Conservation (phyloP, 805 yeast genomes). For the Gaillardinia entomophila region DNA sequence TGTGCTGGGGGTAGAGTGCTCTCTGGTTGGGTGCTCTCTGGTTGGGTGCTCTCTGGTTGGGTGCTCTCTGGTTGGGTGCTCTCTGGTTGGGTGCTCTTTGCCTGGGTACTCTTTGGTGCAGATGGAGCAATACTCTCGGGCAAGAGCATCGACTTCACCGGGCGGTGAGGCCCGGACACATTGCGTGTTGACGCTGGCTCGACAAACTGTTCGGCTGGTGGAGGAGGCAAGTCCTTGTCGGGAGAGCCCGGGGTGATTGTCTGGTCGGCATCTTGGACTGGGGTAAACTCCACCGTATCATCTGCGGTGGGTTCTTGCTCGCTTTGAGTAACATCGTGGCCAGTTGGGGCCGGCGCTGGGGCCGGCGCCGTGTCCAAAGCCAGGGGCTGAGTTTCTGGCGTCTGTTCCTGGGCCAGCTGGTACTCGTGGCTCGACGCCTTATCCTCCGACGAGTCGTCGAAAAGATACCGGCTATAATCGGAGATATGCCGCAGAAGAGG, state of each 20-base stretch:
- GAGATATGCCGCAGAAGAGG: conserved; percentile 16
- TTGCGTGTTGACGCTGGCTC: not conserved
- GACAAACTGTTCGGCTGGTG: too few relatives aligned
- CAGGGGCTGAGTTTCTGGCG: too few relatives aligned
- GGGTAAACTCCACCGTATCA: not conserved
- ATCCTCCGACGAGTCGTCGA: conserved; percentile 5
- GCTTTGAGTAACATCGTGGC: too few relatives aligned
- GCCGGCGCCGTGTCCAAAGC: too few relatives aligned
- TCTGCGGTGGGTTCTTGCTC: not conserved
- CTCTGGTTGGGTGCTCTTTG: not conserved
- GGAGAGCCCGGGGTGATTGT: too few relatives aligned
- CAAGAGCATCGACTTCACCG: not conserved
- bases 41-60: not conserved
- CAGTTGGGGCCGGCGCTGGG: too few relatives aligned
- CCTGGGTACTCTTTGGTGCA: not conserved
- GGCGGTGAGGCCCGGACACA: too few relatives aligned
- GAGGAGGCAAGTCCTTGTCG: not conserved
- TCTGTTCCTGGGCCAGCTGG: too few relatives aligned
- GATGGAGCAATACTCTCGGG: too few relatives aligned
- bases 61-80: not conserved
- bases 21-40: not conserved
- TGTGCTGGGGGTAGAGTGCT: too few relatives aligned
- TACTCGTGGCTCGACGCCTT: too few relatives aligned
- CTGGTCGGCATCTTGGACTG: too few relatives aligned
- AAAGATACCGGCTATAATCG: conserved; percentile 18